Evolutionary conservation across 163 green algal species (phyloP), one percentile per base, ranked within the genome.

Genomic region (Scenedesmus sp.): DNA sequence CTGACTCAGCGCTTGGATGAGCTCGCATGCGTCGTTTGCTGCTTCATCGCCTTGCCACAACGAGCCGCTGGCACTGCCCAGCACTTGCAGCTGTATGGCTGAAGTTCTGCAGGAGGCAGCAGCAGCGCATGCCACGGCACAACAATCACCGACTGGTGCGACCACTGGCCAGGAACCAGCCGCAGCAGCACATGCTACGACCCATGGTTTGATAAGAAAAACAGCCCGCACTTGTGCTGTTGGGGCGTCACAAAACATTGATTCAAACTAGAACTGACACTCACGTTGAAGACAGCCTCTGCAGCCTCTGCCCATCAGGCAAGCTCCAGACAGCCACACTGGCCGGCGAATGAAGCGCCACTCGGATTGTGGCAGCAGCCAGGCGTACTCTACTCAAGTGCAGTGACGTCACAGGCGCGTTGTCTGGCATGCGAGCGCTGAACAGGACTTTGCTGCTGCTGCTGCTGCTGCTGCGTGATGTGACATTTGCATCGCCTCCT

Each of bases 391-490:
- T 24, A 26, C 56, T 46, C 83, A 88, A 22, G 15, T 80, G 40
- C 59, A 88, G 20, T 12, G 56, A 22, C 33, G 37, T n/a, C 35
- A 88, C 83, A 65, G 56, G 83, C 30, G 16, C 10, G 49, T 81
- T 59, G 15, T 40, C 46, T n/a, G 83, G 83, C 83, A 88, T 30
- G 20, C 65, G 83, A 26, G 35, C 83, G 13, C 56, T 81, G 35
- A 88, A 88, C 59, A 88, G 10, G 24, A 59, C 59, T n/a, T 59
- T 88, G 83, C 83, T 61, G 83, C 83, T 56, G 53, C 83, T 81
- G 83, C 56, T 79, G 46, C 30, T n/a, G n/a, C n/a, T n/a, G n/a
- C n/a, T n/a, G 5, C n/a, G n/a, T 4, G 30, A 1, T n/a, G 70
- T 33, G 33, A 16, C n/a, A 30, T n/a, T 13, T 46, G 70, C 70